Evolutionary conservation across 2,329 filamentous ascomycete genomes (phyloP).

Genomic region (Fusarium phyllophilum): DNA sequence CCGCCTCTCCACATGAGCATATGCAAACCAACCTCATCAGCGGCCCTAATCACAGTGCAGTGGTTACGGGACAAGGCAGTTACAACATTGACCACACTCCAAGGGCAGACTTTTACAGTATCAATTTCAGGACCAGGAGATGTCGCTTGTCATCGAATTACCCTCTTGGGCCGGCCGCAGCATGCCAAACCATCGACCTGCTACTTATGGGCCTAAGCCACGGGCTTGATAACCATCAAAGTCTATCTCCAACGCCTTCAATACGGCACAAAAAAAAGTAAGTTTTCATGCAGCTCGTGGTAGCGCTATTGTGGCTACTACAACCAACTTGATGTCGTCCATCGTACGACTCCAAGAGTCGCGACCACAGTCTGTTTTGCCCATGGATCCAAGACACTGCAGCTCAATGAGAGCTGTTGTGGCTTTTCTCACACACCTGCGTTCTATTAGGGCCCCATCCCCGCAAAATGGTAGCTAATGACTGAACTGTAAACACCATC

Average conservation of each 20-base stretch:
- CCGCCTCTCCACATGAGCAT: constrained; percentile 34
- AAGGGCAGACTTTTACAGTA: constrained; percentile 1
- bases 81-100: constrained; percentile 10
- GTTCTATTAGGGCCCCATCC: constrained; percentile 8
- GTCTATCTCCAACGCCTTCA: constrained; percentile 25
- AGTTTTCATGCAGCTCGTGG: constrained; percentile 29
- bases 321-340: constrained; percentile 18
- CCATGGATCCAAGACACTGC: constrained; percentile 20
- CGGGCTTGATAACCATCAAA: constrained; percentile 21
- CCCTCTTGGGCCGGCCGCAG: constrained; percentile 25
- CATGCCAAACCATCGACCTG: constrained; percentile 28
- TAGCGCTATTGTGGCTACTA: constrained; percentile 15
- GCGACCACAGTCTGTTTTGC: constrained; percentile 30
- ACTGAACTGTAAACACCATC: constrained; percentile 25
- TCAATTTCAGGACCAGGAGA: constrained; percentile 8
- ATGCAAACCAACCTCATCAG: constrained; percentile 37
- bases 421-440: constrained; percentile 3
- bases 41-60: constrained; percentile 16
- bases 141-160: constrained; percentile 18
- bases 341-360: constrained; percentile 41
- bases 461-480: constrained; percentile 13
- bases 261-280: constrained; percentile 29
- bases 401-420: constrained; percentile 16
- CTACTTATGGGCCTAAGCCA: constrained; percentile 20
- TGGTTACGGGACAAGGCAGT: not conserved